phyloP scores from a whole-genome alignment of 2,329 filamentous ascomycete genomes.

The Orbilia quercus region DNA sequence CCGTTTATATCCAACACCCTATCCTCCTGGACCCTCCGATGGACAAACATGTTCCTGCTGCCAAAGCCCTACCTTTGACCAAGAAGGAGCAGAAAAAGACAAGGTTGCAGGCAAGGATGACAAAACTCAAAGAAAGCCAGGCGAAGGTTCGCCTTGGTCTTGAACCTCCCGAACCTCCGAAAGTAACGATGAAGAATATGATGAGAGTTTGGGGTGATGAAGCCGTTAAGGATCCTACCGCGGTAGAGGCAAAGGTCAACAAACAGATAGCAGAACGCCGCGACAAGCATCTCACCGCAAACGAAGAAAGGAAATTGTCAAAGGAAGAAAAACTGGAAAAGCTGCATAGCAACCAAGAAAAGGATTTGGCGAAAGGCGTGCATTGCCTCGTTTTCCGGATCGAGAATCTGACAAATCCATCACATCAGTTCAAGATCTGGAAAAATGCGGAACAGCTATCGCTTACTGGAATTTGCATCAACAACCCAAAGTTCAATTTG shows the following conservation, averaged over 20 bases:
- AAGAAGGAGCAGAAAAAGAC: slow-evolving; percentile 90
- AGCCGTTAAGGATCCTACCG: slow-evolving; percentile 94
- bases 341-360: slow-evolving; percentile 81
- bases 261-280: slow-evolving; percentile 89
- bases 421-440: slow-evolving; percentile 91
- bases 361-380: slow-evolving; percentile 87
- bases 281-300: slow-evolving; percentile 78
- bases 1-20: slow-evolving; percentile 90
- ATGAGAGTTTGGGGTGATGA: slow-evolving; percentile 96
- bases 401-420: slow-evolving; percentile 86
- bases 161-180: slow-evolving; percentile 88
- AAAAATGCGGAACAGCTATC: slow-evolving; percentile 90
- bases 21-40: slow-evolving; percentile 90
- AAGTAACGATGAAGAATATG: slow-evolving; percentile 96
- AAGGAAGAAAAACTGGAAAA: slow-evolving; percentile 90
- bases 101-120: slow-evolving; percentile 87
- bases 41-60: slow-evolving; percentile 79
- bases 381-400: slow-evolving; percentile 89
- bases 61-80: slow-evolving; percentile 93
- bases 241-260: slow-evolving; percentile 93
- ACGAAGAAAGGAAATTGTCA: slow-evolving; percentile 86
- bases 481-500: slow-evolving; percentile 88
- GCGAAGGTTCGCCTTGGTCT: slow-evolving; percentile 93
- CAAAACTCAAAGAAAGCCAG: slow-evolving; percentile 93
- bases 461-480: slow-evolving; percentile 88